These are phyloP conservation scores for Diplodia intermedia DNA, from an alignment of 2,329 filamentous ascomycete species.

Conservation along the genomic window DNA sequence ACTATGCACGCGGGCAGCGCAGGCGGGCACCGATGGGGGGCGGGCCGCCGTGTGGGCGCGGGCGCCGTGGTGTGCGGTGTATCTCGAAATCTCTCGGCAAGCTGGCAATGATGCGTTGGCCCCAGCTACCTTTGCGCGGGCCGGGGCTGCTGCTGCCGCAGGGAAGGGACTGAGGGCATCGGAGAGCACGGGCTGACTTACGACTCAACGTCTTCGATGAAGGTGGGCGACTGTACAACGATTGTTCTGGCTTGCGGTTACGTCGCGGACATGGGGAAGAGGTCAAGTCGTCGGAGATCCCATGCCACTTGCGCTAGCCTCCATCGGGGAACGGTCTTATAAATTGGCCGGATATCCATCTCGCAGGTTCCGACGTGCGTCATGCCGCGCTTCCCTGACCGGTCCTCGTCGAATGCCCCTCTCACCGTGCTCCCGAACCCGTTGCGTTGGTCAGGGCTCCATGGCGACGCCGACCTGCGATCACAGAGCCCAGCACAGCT, in stretches of 20 bases:
- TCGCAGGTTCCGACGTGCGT: conserved; percentile 25
- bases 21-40: conserved; percentile 30
- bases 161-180: neutral
- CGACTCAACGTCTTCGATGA: conserved; percentile 27
- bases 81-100: conserved; percentile 32
- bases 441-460: conserved; percentile 3
- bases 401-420: conserved; percentile 16
- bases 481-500: conserved; percentile 4
- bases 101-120: conserved; percentile 31
- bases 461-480: neutral
- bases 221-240: conserved; percentile 24
- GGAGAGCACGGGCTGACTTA: conserved; percentile 16
- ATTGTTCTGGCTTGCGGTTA: conserved; percentile 24
- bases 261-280: conserved; percentile 33
- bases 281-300: conserved; percentile 32
- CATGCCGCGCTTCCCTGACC: conserved; percentile 19
- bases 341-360: conserved; percentile 32
- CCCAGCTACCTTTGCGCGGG: conserved; percentile 27
- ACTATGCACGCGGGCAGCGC: conserved; percentile 26
- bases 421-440: conserved; percentile 4
- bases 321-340: conserved; percentile 30
- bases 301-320: conserved; percentile 22
- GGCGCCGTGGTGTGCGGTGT: conserved; percentile 29
- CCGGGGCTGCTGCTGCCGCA: conserved; percentile 3
- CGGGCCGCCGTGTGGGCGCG: conserved; percentile 27